Base-by-base conservation (phyloP, 805 yeast species). In the Candida parachauliodes region DNA sequence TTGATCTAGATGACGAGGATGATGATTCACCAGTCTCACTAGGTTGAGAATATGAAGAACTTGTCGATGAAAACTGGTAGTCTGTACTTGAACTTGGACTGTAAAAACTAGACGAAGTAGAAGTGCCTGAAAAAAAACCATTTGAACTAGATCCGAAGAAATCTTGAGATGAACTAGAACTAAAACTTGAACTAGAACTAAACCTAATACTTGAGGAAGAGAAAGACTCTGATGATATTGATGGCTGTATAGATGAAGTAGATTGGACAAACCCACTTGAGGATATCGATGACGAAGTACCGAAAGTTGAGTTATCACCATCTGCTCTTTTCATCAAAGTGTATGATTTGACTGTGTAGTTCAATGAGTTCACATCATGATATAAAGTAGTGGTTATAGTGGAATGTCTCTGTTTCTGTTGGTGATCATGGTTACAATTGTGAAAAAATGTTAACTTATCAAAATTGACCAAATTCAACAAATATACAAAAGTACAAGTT, bases 261-360 rank as follows among this genome's bases (percentile, higher is more conserved):
- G 9, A 10, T 27, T 27, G 30, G 16, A 12, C n/a, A 10, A 14
- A 27, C 8, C 19, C 30, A 27, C 16, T 27, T 12, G 30, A 27
- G n/a, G 9, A n/a, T 10, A n/a, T 5, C 9, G 27, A 24, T 5
- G 30, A 15, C 7, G 30, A 27, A 8, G 30, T 12, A 16, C 30
- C 15, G 15, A 27, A 11, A 17, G 40, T 29, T 25, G 40, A 17
- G 16, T 36, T 36, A 31, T 36, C 30, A 20, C 40, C 40, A 11
- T 36, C 40, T 16, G 40, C 40, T 24, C 40, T 34, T 28, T 34
- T 34, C 12, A 5, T 20, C 21, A 32, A 23, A 16, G 30, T 10
- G 14, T 15, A 27, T 14, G 16, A 18, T 15, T 12, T 21, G 10
- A 26, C 18, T 5, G 25, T 34, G 16, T 27, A 15, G 16, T 20